phyloP scores from a whole-genome alignment of 345 rosid species.

The Erucastrum elatum region DNA sequence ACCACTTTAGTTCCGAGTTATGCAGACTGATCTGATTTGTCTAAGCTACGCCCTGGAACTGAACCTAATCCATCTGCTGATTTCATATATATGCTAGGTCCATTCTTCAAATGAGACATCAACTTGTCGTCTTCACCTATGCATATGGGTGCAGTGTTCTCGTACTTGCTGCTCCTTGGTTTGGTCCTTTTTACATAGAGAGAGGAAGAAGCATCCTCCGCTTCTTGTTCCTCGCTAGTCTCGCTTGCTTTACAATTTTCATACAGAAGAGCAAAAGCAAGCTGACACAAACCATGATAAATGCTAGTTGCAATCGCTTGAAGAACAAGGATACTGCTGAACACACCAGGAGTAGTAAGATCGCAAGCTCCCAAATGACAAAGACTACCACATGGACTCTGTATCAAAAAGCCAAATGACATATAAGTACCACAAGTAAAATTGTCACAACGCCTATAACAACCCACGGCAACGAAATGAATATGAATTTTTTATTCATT shows the following conservation, averaged over 20 bases:
- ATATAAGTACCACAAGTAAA: slow-evolving; percentile 6
- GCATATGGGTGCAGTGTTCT: too few species aligned
- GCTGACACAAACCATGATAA: slow-evolving; percentile 66
- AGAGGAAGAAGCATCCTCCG: slow-evolving; percentile 98
- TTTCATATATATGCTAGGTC: too few species aligned
- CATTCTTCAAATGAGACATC: too few species aligned
- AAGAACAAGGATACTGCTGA: slow-evolving; percentile 92
- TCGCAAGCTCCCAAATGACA: slow-evolving; percentile 90
- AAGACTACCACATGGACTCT: slow-evolving; percentile 91
- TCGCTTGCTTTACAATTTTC: slow-evolving; percentile 84
- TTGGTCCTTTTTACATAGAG: slow-evolving; percentile 58
- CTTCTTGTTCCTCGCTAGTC: slow-evolving; percentile 80
- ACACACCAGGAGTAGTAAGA: slow-evolving; percentile 84
- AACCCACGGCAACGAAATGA: not conserved
- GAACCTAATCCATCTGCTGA: too few species aligned
- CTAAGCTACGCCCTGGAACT: too few species aligned
- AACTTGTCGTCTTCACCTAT: too few species aligned
- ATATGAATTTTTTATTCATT: not conserved
- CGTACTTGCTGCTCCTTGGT: not conserved
- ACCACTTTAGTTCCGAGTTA: too few species aligned
- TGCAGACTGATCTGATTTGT: too few species aligned
- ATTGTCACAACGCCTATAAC: not conserved
- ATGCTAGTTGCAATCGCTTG: slow-evolving; percentile 66
- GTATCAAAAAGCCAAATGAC: slow-evolving; percentile 39
- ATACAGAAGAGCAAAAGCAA: slow-evolving; percentile 77